A percentile compares a stretch with the other conserved stretches of the same genome.
Conservation (phyloP, 768 basidiomycete genomes). For the Amanita thiersii region DNA sequence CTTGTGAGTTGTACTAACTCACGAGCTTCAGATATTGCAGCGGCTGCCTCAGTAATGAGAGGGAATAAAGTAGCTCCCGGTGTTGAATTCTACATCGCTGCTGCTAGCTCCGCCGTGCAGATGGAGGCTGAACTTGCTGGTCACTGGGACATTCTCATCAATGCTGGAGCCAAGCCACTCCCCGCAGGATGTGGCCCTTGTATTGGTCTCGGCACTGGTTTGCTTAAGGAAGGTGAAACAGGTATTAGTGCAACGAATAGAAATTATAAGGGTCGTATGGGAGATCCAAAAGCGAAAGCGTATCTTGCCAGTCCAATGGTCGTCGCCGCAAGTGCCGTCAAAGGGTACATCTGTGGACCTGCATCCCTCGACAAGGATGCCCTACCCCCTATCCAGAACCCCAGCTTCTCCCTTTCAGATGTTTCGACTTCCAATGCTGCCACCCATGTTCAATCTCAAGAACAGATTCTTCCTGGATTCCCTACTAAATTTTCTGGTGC, state of each 20-base stretch:
- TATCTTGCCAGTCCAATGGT: constrained; percentile 96
- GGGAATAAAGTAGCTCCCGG: constrained; percentile 76
- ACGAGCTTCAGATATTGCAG: constrained; percentile 87
- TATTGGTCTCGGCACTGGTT: constrained; percentile 89
- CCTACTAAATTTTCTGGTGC: constrained; percentile 76
- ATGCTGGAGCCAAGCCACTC: constrained; percentile 86
- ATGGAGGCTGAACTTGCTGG: constrained; percentile 79
- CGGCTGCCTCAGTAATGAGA: constrained; percentile 84
- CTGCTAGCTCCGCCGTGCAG: constrained; percentile 89
- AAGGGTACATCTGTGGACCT: constrained; percentile 86
- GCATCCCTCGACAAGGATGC: constrained; percentile 46
- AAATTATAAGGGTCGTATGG: constrained; percentile 99
- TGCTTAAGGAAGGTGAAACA: constrained; percentile 89
- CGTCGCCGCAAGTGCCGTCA: constrained; percentile 91
- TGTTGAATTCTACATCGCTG: constrained; percentile 96
- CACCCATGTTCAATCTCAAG: constrained; percentile 27
- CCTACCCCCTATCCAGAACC: constrained; percentile 44
- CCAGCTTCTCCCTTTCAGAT: constrained; percentile 47
- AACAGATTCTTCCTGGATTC: constrained; percentile 75
- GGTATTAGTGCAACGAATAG: constrained; percentile 98
- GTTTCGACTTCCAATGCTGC: constrained; percentile 20
- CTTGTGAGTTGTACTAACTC: constrained; percentile 98
- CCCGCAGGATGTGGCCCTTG: constrained; percentile 98
- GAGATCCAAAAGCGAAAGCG: constrained; percentile 87
- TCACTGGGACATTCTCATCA: constrained; percentile 80